Percentiles rank a stretch among this genome's conserved stretches.
Conservation (phyloP, 2,329 filamentous ascomycete species). For the Myriosclerotinia duriaeana region DNA sequence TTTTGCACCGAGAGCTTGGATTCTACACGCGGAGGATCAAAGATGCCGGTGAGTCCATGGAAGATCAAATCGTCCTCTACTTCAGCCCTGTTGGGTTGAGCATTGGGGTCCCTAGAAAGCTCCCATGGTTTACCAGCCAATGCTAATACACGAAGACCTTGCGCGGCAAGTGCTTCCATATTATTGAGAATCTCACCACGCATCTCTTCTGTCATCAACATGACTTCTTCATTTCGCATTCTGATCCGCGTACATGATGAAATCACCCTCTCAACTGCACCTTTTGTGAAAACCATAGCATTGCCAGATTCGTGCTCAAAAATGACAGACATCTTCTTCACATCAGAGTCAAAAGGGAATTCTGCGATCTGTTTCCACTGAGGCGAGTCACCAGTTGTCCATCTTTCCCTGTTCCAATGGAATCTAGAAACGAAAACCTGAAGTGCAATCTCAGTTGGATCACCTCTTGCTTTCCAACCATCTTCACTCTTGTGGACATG, state of each 20-base stretch:
- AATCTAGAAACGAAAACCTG: slow-evolving; percentile 73
- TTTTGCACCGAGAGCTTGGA: slow-evolving; percentile 57
- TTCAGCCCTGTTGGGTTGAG: slow-evolving; percentile 53
- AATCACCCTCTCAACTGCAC: slow-evolving; percentile 68
- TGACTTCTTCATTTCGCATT: slow-evolving; percentile 44
- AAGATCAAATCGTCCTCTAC: slow-evolving; percentile 71
- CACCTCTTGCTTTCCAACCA: slow-evolving; percentile 63
- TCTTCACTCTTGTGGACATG: slow-evolving; percentile 54
- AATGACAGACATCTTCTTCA: slow-evolving; percentile 76
- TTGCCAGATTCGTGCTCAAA: slow-evolving; percentile 48
- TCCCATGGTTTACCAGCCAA: slow-evolving; percentile 51
- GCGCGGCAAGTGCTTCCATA: slow-evolving; percentile 65
- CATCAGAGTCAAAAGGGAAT: slow-evolving; percentile 71
- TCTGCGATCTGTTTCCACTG: slow-evolving; percentile 62
- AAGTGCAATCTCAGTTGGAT: slow-evolving; percentile 72
- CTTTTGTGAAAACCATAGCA: slow-evolving; percentile 59
- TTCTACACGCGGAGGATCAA: slow-evolving; percentile 58
- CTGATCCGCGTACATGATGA: slow-evolving; percentile 57
- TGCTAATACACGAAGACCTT: slow-evolving; percentile 68
- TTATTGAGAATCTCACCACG: slow-evolving; percentile 60
- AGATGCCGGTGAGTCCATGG: slow-evolving; percentile 63
- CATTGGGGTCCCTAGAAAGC: slow-evolving; percentile 35
- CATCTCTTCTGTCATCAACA: slow-evolving; percentile 53
- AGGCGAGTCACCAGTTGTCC: slow-evolving; percentile 50
- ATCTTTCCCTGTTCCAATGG: slow-evolving; percentile 56